Percentiles rank a stretch among this genome's conserved stretches.
phyloP scores from a whole-genome alignment of 169 alveolate genomes.

The Plasmodium malariae region DNA sequence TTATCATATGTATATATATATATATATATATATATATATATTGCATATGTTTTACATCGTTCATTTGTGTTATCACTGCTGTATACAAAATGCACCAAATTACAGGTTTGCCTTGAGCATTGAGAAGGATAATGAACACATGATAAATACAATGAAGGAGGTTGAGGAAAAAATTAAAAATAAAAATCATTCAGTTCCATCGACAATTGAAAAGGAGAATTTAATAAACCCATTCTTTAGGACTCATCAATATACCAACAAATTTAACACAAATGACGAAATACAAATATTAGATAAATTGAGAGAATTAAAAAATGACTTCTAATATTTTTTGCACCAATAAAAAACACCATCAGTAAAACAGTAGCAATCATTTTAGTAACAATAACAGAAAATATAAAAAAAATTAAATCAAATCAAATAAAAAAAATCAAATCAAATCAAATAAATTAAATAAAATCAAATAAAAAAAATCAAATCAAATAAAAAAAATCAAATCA shows the following conservation, averaged over 20 bases:
- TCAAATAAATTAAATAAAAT: too few species aligned
- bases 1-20: constrained; percentile 2
- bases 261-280: constrained; percentile 69
- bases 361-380: too few species aligned
- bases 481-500: too few species aligned
- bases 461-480: too few species aligned
- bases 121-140: constrained; percentile 66
- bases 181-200: constrained; percentile 76
- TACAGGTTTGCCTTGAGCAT: constrained; percentile 57
- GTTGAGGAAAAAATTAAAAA: constrained; percentile 49
- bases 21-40: not conserved
- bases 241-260: constrained; percentile 18
- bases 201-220: constrained; percentile 77
- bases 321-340: constrained; percentile 15
- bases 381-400: too few species aligned
- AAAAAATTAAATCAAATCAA: too few species aligned
- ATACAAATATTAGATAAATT: constrained; percentile 66
- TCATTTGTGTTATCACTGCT: not conserved
- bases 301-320: constrained; percentile 77
- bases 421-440: too few species aligned
- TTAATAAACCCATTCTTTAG: constrained; percentile 80
- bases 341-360: too few species aligned
- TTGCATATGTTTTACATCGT: not conserved
- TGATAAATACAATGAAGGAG: constrained; percentile 51
- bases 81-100: not conserved